phyloP scores from a whole-genome alignment of 2,329 filamentous ascomycete species.

The Xylariaceae sp. region DNA sequence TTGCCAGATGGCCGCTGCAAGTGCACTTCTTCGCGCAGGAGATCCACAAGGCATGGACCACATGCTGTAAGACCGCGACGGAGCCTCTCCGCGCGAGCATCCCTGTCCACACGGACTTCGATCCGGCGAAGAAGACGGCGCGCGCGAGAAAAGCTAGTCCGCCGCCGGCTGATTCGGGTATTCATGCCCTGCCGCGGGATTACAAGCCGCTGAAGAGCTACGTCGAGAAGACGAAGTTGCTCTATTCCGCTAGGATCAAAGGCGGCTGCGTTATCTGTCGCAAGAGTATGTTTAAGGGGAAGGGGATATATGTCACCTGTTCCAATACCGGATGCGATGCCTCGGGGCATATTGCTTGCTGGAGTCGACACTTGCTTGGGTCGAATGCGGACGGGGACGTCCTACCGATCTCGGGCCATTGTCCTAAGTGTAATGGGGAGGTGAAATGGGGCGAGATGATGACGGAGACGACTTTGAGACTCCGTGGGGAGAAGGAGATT shows the following conservation, averaged over 20 bases:
- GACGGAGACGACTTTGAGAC: constrained; percentile 72
- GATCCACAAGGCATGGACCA: constrained; percentile 63
- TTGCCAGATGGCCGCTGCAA: constrained; percentile 74
- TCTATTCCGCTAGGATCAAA: constrained; percentile 52
- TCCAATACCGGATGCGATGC: constrained; percentile 48
- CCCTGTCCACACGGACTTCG: constrained; percentile 53
- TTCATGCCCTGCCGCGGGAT: constrained; percentile 51
- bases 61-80: constrained; percentile 47
- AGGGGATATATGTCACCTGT: constrained; percentile 54
- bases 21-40: constrained; percentile 73
- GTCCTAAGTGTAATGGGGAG: constrained; percentile 60
- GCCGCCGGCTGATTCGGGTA: constrained; percentile 38
- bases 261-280: constrained; percentile 51
- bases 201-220: constrained; percentile 50
- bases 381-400: constrained; percentile 39
- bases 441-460: constrained; percentile 73
- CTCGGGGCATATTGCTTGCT: constrained; percentile 56
- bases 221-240: constrained; percentile 49
- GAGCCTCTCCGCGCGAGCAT: constrained; percentile 45
- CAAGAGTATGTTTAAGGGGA: constrained; percentile 39
- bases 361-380: constrained; percentile 48
- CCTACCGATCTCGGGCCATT: constrained; percentile 63
- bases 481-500: constrained; percentile 64
- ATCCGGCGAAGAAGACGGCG: constrained; percentile 18
- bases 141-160: background rate